phyloP scores from a whole-genome alignment of 495 filamentous ascomycete species.

The Venustampulla echinocandica region DNA sequence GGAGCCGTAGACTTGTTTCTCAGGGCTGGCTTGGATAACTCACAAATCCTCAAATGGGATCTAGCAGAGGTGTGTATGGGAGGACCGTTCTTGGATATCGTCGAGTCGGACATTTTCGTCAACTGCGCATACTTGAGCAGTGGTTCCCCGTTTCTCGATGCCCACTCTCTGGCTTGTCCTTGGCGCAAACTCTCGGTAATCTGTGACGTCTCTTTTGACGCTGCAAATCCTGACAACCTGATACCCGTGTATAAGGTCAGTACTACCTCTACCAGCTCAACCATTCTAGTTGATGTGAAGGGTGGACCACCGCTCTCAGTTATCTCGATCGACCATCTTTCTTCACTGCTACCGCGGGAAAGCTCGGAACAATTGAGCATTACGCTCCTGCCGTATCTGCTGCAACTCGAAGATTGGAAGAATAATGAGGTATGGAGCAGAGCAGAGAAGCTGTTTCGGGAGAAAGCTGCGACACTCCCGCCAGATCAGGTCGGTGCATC shows the following conservation, averaged over 20 bases:
- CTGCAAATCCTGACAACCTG: constrained; percentile 66
- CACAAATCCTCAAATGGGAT: constrained; percentile 84
- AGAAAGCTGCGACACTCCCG: constrained; percentile 76
- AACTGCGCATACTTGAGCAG: constrained; percentile 84
- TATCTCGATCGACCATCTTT: constrained; percentile 87
- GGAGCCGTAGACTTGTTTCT: constrained; percentile 76
- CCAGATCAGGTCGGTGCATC: too few species aligned
- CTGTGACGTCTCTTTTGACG: constrained; percentile 77
- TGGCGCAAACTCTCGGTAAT: constrained; percentile 73
- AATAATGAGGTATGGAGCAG: constrained; percentile 70
- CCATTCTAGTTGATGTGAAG: constrained; percentile 57
- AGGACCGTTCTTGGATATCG: constrained; percentile 84
- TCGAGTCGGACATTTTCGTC: constrained; percentile 72
- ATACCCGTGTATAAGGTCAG: constrained; percentile 79
- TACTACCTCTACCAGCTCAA: constrained; percentile 78
- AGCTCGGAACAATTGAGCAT: constrained; percentile 78
- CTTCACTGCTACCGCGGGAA: constrained; percentile 77
- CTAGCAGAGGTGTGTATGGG: constrained; percentile 77
- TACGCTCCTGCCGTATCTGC: constrained; percentile 68
- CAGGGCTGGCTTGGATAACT: constrained; percentile 64
- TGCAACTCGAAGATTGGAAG: constrained; percentile 66
- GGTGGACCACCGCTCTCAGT: constrained; percentile 56
- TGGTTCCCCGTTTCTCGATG: constrained; percentile 66
- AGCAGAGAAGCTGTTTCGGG: constrained; percentile 74
- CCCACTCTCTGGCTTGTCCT: constrained; percentile 56